A percentile compares a stretch with the other conserved stretches of the same genome.
Evolutionary conservation across 2,329 filamentous ascomycete species (phyloP).

Genomic region (Colletotrichum filicis): DNA sequence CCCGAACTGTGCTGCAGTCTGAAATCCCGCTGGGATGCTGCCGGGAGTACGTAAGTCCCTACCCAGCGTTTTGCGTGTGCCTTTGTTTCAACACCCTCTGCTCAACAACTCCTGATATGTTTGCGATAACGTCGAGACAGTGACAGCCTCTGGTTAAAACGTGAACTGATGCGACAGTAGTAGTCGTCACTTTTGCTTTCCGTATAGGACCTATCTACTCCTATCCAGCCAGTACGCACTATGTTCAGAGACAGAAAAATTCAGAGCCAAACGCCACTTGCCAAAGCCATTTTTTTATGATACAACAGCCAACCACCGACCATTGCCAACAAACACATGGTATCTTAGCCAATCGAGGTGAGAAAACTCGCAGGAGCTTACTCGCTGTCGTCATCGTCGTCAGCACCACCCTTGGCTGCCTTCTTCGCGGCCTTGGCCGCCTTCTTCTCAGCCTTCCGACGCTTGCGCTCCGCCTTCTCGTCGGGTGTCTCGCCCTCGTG

Average conservation of each 20-base stretch:
- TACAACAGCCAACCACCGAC: slow-evolving; percentile 37
- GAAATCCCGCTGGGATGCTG: slow-evolving; percentile 18
- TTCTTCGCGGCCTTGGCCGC: slow-evolving; percentile 68
- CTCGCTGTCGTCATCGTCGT: slow-evolving; percentile 65
- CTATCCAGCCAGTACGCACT: slow-evolving; percentile 34
- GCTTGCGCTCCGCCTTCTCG: slow-evolving; percentile 71
- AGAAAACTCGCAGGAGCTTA: slow-evolving; percentile 44
- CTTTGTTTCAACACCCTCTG: slow-evolving; percentile 14
- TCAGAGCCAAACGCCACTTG: slow-evolving; percentile 37
- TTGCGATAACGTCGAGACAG: background rate
- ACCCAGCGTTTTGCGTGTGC: background rate
- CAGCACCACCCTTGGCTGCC: slow-evolving; percentile 53
- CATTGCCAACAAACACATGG: slow-evolving; percentile 34
- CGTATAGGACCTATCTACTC: slow-evolving; percentile 36
- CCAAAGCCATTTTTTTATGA: slow-evolving; percentile 38
- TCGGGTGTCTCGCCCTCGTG: slow-evolving; percentile 81
- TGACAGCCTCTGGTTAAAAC: background rate
- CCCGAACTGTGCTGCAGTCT: slow-evolving; percentile 31
- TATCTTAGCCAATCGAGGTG: slow-evolving; percentile 32
- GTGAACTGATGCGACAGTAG: slow-evolving; percentile 30
- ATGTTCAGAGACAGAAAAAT: slow-evolving; percentile 28
- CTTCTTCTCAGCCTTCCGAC: slow-evolving; percentile 70
- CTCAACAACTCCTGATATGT: background rate
- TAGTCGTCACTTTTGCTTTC: slow-evolving; percentile 24
- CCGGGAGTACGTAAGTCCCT: slow-evolving; percentile 4